Conservation (phyloP, 2,329 filamentous ascomycete species). For the Juglanconis sp. region DNA sequence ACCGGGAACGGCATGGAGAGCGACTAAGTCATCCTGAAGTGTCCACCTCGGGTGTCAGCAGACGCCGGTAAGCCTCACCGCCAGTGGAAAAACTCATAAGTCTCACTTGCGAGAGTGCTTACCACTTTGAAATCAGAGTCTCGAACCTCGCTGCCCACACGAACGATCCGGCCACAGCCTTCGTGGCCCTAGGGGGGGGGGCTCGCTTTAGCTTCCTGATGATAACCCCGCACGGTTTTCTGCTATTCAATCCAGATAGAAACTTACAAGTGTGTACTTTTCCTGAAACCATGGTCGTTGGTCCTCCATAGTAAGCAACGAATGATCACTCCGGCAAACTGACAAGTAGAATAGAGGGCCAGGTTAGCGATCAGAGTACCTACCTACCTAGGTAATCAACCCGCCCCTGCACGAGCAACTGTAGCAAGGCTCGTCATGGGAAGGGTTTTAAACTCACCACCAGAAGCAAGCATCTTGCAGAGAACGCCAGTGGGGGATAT, state of each 20-base stretch:
- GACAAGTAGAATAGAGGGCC: not conserved
- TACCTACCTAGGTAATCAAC: too few species aligned
- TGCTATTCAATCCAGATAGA: not conserved
- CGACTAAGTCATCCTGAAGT: conserved; percentile 29
- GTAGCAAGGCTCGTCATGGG: not conserved
- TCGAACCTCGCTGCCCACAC: conserved; percentile 20
- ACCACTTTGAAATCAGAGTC: conserved; percentile 20
- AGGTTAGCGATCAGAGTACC: too few species aligned
- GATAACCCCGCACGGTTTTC: not conserved
- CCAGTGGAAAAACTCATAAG: not conserved
- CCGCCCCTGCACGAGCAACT: too few species aligned
- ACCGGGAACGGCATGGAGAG: conserved; percentile 29
- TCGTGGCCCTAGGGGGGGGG: conserved; percentile 22
- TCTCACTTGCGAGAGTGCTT: not conserved
- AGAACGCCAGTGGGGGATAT: conserved; percentile 26
- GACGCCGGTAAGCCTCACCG: not conserved
- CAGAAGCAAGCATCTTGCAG: conserved; percentile 32
- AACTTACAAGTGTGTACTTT: conserved; percentile 22
- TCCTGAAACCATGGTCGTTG: conserved; percentile 28
- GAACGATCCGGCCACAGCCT: conserved; percentile 25
- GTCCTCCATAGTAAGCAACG: conserved; percentile 27
- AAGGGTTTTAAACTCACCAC: conserved; percentile 19
- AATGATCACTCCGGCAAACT: conserved; percentile 33
- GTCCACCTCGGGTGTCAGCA: too few species aligned
- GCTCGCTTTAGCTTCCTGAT: not conserved